phyloP scores from a whole-genome alignment of 306 rosid genomes.

The Oxytropis ochrocephala region DNA sequence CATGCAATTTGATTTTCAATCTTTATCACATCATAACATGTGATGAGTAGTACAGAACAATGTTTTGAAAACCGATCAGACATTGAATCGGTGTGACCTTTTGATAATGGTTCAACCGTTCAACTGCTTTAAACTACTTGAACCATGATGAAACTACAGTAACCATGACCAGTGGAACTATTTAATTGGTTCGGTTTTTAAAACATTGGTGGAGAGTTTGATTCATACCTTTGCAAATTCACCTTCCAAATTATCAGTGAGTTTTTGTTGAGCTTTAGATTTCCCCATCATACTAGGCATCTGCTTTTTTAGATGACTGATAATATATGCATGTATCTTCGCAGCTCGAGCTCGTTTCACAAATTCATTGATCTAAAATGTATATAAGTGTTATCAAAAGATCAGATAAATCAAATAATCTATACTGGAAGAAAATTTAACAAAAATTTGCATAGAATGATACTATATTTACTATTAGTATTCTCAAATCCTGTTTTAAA shows the following conservation, averaged over 20 bases:
- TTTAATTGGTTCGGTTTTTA: too few relatives aligned
- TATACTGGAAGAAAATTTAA: not conserved
- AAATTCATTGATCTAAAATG: constrained; percentile 78
- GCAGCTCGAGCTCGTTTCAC: constrained; percentile 93
- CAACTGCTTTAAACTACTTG: too few relatives aligned
- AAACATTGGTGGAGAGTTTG: not conserved
- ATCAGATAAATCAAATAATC: not conserved
- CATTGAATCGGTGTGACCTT: too few relatives aligned
- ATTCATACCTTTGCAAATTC: constrained; percentile 74
- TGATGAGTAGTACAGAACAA: not conserved
- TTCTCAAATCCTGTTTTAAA: too few relatives aligned
- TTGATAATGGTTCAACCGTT: too few relatives aligned
- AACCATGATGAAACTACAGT: too few relatives aligned
- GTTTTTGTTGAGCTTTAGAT: constrained; percentile 76
- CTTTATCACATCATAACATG: not conserved
- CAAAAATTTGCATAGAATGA: not conserved
- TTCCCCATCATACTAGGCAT: constrained; percentile 94
- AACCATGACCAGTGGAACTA: too few relatives aligned
- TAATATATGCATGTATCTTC: constrained; percentile 84
- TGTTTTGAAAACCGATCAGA: too few relatives aligned
- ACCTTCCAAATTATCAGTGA: constrained; percentile 57
- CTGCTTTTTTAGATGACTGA: constrained; percentile 76
- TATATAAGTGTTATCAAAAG: not conserved
- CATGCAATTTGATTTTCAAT: not conserved
- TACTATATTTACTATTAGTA: not conserved